Conservation (phyloP, 352 stramenopile genomes). For the Globisporangium nodosum region DNA sequence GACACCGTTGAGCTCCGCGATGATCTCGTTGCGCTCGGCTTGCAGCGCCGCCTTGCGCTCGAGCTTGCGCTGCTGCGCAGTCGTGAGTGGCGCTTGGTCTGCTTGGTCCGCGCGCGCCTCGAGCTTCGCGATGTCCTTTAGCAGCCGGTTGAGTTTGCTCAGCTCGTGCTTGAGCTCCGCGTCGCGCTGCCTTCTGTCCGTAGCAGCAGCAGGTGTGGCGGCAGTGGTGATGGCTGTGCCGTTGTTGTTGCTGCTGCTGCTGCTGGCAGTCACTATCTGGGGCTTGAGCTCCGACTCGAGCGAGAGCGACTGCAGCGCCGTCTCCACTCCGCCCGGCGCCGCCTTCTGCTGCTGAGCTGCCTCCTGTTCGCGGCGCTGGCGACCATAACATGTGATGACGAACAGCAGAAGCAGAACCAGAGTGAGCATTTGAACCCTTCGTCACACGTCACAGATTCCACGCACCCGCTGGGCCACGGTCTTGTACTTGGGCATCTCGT, state of each 20-base stretch:
- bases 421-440: background rate
- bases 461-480: constrained; percentile 50
- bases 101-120: constrained; percentile 12
- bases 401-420: background rate
- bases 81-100: constrained; percentile 15
- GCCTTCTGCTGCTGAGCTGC: constrained; percentile 2
- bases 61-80: constrained; percentile 14
- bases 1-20: constrained; percentile 39
- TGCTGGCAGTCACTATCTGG: constrained; percentile 5
- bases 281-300: constrained; percentile 11
- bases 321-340: constrained; percentile 11
- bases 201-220: background rate
- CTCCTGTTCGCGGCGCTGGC: constrained; percentile 9
- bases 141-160: constrained; percentile 43
- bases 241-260: background rate
- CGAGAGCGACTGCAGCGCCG: constrained; percentile 28
- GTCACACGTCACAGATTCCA: constrained; percentile 8
- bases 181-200: constrained; percentile 10
- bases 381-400: too few relatives aligned
- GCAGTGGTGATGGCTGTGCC: background rate
- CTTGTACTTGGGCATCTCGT: constrained; percentile 81
- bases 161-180: constrained; percentile 39
- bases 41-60: constrained; percentile 12
- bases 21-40: constrained; percentile 13
- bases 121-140: constrained; percentile 31